Conservation (phyloP, 495 filamentous ascomycete species). For the Aspergillus campestris region DNA sequence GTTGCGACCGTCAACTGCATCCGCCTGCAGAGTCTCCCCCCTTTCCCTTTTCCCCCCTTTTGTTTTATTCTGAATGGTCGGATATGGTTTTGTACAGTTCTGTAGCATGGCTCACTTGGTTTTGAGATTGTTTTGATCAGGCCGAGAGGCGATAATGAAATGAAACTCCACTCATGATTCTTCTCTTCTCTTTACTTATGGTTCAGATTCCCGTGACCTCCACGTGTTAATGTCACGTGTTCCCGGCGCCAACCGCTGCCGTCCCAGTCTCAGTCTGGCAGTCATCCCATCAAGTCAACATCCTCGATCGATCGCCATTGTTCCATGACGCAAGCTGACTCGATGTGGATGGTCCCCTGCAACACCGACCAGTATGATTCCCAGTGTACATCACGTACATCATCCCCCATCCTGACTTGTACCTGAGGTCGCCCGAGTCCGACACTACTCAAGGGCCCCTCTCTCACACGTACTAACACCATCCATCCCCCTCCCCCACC, state of each 20-base stretch:
- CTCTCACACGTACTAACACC: neutral
- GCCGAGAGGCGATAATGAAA: constrained; percentile 17
- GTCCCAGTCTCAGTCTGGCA: too few relatives aligned
- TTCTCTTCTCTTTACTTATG: neutral
- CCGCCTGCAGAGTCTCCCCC: constrained; percentile 4
- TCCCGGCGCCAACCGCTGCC: neutral
- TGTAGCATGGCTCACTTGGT: constrained; percentile 18
- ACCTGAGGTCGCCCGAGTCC: too few relatives aligned
- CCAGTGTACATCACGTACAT: too few relatives aligned
- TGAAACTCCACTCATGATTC: constrained; percentile 18
- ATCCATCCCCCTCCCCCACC: neutral
- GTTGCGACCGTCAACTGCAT: constrained; percentile 5
- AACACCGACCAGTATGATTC: too few relatives aligned
- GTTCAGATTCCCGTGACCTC: neutral
- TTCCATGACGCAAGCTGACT: too few relatives aligned
- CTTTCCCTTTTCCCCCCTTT: constrained; percentile 9
- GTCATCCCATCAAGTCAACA: too few relatives aligned
- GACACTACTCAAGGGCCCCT: too few relatives aligned
- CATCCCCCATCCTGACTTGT: too few relatives aligned
- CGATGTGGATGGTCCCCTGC: too few relatives aligned
- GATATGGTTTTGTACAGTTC: constrained; percentile 11
- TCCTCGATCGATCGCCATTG: neutral
- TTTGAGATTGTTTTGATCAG: neutral
- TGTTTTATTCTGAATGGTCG: constrained; percentile 5
- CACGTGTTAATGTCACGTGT: neutral